phyloP scores from a whole-genome alignment of 2,329 filamentous ascomycete genomes.

The Aurifilum marmelostoma region DNA sequence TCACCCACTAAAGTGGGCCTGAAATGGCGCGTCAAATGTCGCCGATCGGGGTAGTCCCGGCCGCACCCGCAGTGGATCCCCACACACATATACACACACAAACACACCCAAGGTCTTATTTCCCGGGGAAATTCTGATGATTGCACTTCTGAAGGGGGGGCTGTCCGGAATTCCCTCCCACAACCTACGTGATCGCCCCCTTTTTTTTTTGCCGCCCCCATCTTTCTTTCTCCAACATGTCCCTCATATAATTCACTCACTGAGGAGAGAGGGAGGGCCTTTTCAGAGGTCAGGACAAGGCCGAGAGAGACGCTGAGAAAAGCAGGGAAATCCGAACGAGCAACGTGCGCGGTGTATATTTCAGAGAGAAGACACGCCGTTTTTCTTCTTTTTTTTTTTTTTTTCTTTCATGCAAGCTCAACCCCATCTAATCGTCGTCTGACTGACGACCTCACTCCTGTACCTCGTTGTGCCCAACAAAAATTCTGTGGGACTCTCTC shows the following conservation, averaged over 20 bases:
- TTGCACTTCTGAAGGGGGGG: neutral
- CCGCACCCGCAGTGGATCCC: conserved; percentile 9
- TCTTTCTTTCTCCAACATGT: neutral
- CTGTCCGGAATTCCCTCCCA: neutral
- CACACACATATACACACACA: neutral
- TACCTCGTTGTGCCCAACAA: neutral
- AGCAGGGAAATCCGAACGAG: neutral
- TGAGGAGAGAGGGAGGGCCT: neutral
- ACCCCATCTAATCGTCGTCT: neutral
- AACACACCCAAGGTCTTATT: neutral
- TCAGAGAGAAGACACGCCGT: neutral
- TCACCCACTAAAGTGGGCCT: neutral
- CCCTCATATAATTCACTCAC: neutral
- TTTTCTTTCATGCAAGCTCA: neutral
- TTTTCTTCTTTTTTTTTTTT: neutral
- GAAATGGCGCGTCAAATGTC: neutral
- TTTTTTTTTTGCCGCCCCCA: neutral
- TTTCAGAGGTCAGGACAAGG: neutral
- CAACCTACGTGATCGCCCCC: neutral
- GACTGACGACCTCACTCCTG: neutral
- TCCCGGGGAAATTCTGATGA: neutral
- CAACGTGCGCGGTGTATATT: neutral
- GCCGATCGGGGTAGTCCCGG: conserved; percentile 2
- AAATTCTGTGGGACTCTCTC: neutral
- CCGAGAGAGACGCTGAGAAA: neutral